phyloP scores from a whole-genome alignment of 805 yeast species.

The Wickerhamiella brachini region DNA sequence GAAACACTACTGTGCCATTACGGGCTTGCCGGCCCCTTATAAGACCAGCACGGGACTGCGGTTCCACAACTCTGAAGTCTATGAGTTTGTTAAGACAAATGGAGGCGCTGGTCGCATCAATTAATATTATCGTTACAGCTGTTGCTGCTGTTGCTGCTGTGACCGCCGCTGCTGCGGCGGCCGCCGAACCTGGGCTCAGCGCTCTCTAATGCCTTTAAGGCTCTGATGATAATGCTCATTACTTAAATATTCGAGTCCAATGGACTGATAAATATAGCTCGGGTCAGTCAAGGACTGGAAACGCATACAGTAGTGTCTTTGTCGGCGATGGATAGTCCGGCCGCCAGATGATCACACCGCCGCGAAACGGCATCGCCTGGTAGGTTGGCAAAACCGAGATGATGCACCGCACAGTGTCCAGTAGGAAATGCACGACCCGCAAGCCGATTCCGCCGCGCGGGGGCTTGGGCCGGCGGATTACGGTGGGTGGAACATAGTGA shows the following conservation, averaged over 20 bases:
- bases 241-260: neutral
- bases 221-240: neutral
- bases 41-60: constrained; percentile 62
- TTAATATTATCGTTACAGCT: no score
- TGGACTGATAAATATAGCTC: neutral
- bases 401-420: constrained; percentile 15
- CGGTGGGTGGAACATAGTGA: neutral
- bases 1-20: constrained; percentile 82
- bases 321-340: constrained; percentile 18
- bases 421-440: constrained; percentile 11
- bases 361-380: constrained; percentile 6
- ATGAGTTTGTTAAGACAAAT: constrained; percentile 58
- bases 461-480: neutral
- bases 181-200: no score
- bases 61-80: constrained; percentile 73
- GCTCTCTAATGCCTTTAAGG: no score
- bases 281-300: neutral
- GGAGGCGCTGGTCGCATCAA: constrained; percentile 47
- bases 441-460: constrained; percentile 7
- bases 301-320: constrained; percentile 4
- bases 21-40: constrained; percentile 73
- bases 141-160: no score
- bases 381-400: constrained; percentile 14
- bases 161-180: no score
- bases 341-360: constrained; percentile 5